These are phyloP conservation scores for Chloropicon primus DNA, from an alignment of 139 green algal genomes.

Conservation along the genomic window DNA sequence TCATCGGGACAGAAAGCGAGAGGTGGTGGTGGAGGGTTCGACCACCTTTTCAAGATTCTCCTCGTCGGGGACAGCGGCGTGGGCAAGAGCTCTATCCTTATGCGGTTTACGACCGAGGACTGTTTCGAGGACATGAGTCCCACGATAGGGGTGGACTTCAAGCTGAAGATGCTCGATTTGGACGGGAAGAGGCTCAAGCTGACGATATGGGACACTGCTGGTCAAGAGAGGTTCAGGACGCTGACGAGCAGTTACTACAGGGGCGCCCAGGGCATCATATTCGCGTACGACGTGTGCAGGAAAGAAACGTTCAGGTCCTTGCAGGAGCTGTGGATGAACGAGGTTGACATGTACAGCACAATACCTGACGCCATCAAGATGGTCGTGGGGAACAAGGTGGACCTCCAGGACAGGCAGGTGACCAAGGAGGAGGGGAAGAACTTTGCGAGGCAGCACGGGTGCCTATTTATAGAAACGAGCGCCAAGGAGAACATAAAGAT, in stretches of 20 bases:
- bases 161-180: slow-evolving; percentile 74
- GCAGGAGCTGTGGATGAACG: slow-evolving; percentile 74
- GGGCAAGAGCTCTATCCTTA: slow-evolving; percentile 76
- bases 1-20: neutral
- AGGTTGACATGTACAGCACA: slow-evolving; percentile 90
- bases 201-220: slow-evolving; percentile 85
- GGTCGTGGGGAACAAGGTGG: slow-evolving; percentile 92
- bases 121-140: slow-evolving; percentile 58
- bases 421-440: slow-evolving; percentile 45
- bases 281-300: slow-evolving; percentile 83
- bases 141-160: slow-evolving; percentile 87
- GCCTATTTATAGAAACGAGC: slow-evolving; percentile 83
- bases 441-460: slow-evolving; percentile 65
- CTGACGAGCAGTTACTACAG: slow-evolving; percentile 94
- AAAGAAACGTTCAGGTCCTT: slow-evolving; percentile 79
- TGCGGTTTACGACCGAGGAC: slow-evolving; percentile 63
- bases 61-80: slow-evolving; percentile 81
- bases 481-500: slow-evolving; percentile 64
- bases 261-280: slow-evolving; percentile 70
- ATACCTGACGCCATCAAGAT: slow-evolving; percentile 79
- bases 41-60: slow-evolving; percentile 45
- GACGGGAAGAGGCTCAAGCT: slow-evolving; percentile 71
- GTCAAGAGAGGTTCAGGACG: slow-evolving; percentile 89
- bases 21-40: neutral
- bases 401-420: slow-evolving; percentile 58